These are phyloP conservation scores for Crucihimalaya himalaica DNA, from an alignment of 345 rosid genomes.

Conservation along the genomic window DNA sequence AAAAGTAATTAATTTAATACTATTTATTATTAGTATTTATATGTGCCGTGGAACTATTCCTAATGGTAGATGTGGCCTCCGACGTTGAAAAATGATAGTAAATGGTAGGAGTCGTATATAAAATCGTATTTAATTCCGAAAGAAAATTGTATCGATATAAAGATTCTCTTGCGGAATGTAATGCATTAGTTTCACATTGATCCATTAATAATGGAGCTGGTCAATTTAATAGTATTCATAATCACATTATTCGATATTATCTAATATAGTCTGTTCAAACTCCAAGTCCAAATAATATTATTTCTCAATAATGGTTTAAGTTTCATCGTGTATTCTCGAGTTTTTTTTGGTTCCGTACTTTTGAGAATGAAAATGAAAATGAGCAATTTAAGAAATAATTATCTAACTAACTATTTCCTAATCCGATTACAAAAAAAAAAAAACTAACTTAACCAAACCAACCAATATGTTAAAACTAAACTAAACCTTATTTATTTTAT, in stretches of 20 bases:
- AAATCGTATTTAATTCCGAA: too few species aligned
- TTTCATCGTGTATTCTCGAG: not conserved
- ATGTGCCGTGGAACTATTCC: conserved; percentile 4
- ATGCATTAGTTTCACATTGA: conserved; percentile 18
- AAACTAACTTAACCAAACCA: not conserved
- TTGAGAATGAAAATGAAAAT: not conserved
- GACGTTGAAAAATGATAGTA: too few species aligned
- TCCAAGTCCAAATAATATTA: not conserved
- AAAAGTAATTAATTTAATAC: too few species aligned
- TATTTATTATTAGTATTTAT: not conserved
- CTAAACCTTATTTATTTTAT: too few species aligned
- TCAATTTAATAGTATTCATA: not conserved
- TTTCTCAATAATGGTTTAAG: not conserved
- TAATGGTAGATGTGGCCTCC: not conserved
- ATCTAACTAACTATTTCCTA: not conserved
- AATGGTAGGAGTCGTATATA: too few species aligned
- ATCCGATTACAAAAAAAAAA: too few species aligned
- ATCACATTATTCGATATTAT: not conserved
- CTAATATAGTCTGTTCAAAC: not conserved
- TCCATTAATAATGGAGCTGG: not conserved
- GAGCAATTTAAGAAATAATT: not conserved
- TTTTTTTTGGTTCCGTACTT: not conserved
- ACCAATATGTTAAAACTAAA: not conserved
- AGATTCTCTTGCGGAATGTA: not conserved
- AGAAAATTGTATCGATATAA: not conserved